phyloP scores from a whole-genome alignment of 768 basidiomycete species.

The Agaricus sinodeliciosus region DNA sequence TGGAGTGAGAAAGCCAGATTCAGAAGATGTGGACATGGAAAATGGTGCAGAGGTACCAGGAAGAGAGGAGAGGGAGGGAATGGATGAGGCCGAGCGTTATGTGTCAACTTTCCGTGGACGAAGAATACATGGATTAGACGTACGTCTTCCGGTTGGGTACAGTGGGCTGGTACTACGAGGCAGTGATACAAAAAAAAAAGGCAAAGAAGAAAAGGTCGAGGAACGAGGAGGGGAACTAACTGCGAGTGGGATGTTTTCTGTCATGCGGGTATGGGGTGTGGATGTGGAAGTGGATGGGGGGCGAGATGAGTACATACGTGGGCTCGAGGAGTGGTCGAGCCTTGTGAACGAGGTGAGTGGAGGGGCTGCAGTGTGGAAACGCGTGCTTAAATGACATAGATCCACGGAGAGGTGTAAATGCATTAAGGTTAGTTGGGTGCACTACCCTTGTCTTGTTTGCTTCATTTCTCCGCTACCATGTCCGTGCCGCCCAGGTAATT shows the following conservation, averaged over 20 bases:
- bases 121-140: constrained; percentile 58
- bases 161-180: constrained; percentile 49
- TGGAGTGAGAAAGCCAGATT: background rate
- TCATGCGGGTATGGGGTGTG: constrained; percentile 70
- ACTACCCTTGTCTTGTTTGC: no score
- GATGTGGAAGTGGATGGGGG: constrained; percentile 66
- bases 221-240: background rate
- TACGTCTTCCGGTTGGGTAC: constrained; percentile 62
- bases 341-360: constrained; percentile 51
- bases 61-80: background rate
- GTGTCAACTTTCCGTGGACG: constrained; percentile 71
- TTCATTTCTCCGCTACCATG: no score
- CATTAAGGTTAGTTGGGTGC: no score
- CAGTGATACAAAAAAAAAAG: background rate
- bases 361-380: no score
- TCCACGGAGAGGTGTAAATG: no score
- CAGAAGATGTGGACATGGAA: background rate
- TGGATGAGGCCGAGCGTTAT: constrained; percentile 5
- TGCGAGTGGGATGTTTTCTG: constrained; percentile 36
- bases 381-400: no score
- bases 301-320: constrained; percentile 64
- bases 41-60: background rate
- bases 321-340: constrained; percentile 65
- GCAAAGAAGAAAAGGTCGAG: background rate
- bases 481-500: no score